Evolutionary conservation across 306 rosid species (phyloP).

Genomic region (Quercus robur): DNA sequence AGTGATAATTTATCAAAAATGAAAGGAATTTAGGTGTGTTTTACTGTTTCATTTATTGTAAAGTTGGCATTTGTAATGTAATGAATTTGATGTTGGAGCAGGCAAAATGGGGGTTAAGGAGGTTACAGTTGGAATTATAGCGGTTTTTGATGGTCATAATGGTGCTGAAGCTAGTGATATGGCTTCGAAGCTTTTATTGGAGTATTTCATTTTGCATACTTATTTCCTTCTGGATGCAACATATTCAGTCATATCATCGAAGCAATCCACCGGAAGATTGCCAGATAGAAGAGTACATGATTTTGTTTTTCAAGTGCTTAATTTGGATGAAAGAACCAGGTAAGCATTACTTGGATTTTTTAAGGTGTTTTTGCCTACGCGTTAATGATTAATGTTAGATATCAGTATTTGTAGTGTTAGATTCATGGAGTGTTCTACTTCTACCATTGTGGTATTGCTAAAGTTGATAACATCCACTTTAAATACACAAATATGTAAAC

Average conservation of each 20-base stretch:
- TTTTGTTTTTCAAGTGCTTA: constrained; percentile 22
- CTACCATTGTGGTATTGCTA: background rate
- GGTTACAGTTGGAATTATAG: constrained; percentile 76
- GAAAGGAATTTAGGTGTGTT: background rate
- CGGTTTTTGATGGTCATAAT: constrained; percentile 93
- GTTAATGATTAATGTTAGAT: background rate
- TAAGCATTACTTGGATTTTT: constrained; percentile 44
- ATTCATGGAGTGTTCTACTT: background rate
- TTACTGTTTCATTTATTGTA: background rate
- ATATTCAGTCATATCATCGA: constrained; percentile 44
- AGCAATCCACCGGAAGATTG: constrained; percentile 40
- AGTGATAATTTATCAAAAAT: background rate
- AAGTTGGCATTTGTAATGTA: background rate
- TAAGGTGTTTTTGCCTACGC: constrained; percentile 44
- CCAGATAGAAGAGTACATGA: constrained; percentile 39
- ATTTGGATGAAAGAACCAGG: constrained; percentile 53
- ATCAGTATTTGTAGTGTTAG: background rate
- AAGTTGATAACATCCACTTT: background rate
- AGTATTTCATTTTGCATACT: constrained; percentile 86
- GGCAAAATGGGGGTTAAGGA: constrained; percentile 68
- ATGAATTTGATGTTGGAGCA: constrained; percentile 32
- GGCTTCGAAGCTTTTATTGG: constrained; percentile 83
- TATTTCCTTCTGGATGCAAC: constrained; percentile 92
- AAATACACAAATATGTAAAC: background rate
- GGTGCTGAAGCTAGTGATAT: constrained; percentile 95